Percentiles rank a stretch among this genome's conserved stretches.
Evolutionary conservation across 2,329 filamentous ascomycete genomes (phyloP).

Genomic region (Passalora sequoiae): DNA sequence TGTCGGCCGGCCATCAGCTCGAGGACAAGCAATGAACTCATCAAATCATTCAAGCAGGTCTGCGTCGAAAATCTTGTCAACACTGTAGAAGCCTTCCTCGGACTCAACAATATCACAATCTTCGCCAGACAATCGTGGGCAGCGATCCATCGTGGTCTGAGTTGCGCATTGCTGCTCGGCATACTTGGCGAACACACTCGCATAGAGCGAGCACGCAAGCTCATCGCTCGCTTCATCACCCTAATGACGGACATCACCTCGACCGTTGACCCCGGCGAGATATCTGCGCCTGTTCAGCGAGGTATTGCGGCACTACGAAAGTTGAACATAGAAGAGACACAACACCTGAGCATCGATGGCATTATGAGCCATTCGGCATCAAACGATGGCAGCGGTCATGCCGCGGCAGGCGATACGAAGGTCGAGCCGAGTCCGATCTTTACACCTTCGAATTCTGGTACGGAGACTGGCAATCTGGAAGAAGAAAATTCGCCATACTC

Average conservation of each 20-base stretch:
- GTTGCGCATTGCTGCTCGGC: slow-evolving; percentile 35
- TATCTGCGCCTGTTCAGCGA: slow-evolving; percentile 45
- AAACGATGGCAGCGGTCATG: background rate
- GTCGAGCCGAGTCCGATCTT: slow-evolving; percentile 24
- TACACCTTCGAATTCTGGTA: slow-evolving; percentile 27
- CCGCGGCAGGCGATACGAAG: slow-evolving; percentile 19
- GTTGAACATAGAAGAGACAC: slow-evolving; percentile 31
- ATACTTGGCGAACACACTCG: slow-evolving; percentile 44
- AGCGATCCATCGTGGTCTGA: slow-evolving; percentile 37
- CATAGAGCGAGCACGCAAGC: slow-evolving; percentile 45
- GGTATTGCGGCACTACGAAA: slow-evolving; percentile 44
- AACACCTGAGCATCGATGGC: slow-evolving; percentile 7
- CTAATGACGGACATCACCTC: slow-evolving; percentile 45
- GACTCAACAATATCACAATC: slow-evolving; percentile 48
- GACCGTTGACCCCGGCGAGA: slow-evolving; percentile 44
- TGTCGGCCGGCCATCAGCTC: slow-evolving; percentile 57
- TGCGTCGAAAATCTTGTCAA: slow-evolving; percentile 53
- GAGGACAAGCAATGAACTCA: slow-evolving; percentile 42
- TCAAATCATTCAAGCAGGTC: slow-evolving; percentile 47
- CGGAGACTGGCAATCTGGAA: slow-evolving; percentile 23
- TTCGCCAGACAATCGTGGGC: slow-evolving; percentile 38
- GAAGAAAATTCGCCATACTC: slow-evolving; percentile 45
- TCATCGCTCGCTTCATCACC: slow-evolving; percentile 44
- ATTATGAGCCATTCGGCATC: background rate
- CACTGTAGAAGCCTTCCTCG: slow-evolving; percentile 57